Base-by-base conservation (phyloP, 208 protist species). In the Trypanosoma brucei region DNA sequence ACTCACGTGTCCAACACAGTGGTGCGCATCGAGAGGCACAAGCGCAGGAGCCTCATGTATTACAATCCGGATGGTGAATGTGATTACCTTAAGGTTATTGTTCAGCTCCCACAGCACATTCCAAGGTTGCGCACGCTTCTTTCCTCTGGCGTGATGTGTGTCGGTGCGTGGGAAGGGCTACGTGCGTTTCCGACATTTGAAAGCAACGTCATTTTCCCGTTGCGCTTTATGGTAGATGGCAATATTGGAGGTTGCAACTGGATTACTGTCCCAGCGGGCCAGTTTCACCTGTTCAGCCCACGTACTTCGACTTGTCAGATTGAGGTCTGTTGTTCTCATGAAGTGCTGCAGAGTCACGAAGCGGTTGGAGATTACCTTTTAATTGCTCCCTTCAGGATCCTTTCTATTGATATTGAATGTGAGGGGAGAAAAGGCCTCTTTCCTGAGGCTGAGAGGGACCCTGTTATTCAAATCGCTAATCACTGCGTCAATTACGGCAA, bases 371-470 rank as follows among this genome's bases (percentile, higher is more conserved):
- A 96, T 35, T 99, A 97, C 86, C 71, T 95, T 3, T 65, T 92
- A 33, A 98, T 99, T 40, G 98, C 98, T 4, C 99, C 98, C 0
- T 88, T 99, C 40, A 91, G 99, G 56, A 98, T 99, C 49, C 82
- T 99, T 7, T 98, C 92, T 36, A 99, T 99, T 65, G 97, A 99
- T 84, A 99, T 99, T 75, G 98, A 99, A 79, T 99, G 98, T 67
- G 82, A 97, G 35, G 98, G 97, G 30, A 82, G 96, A 42, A 97
- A 98, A 55, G 98, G 98, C 5, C 55, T 97, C 42, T 99, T 99
- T 70, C 99, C 99, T 3, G 96, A 99, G 42, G 78, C 99, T 33
- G 94, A 99, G 57, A 59, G 97, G 31, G 99, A 99, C 79, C 95
- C 97, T 11, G 98, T 99, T 22, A 99, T 99, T 76, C 98, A 99